phyloP scores from a whole-genome alignment of 2,329 filamentous ascomycete species.

The Sphaerulina populicola region DNA sequence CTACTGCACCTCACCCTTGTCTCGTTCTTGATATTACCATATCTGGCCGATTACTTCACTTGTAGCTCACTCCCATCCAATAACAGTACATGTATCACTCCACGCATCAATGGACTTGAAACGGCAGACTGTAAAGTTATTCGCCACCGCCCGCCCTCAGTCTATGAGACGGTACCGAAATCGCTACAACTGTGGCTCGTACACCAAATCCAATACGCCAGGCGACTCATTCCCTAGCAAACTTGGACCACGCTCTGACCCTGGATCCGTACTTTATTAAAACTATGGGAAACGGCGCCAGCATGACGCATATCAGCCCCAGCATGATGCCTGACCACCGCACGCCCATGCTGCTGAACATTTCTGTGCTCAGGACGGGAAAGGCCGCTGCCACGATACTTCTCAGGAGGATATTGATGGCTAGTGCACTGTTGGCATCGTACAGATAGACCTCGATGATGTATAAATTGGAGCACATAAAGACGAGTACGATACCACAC shows the following conservation, averaged over 20 bases:
- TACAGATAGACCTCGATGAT: conserved; percentile 16
- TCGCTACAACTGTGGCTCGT: too few relatives aligned
- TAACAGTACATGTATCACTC: too few relatives aligned
- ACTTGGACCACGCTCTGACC: conserved; percentile 19
- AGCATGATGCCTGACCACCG: conserved; percentile 25
- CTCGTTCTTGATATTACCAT: too few relatives aligned
- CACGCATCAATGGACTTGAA: too few relatives aligned
- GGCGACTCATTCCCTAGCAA: neutral
- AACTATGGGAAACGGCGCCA: conserved; percentile 19
- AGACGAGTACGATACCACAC: conserved; percentile 71
- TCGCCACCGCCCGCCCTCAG: too few relatives aligned
- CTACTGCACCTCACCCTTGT: too few relatives aligned
- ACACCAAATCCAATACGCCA: too few relatives aligned
- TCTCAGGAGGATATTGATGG: conserved; percentile 38
- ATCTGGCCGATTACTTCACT: too few relatives aligned
- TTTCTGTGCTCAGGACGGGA: conserved; percentile 36
- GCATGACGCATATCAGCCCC: conserved; percentile 24
- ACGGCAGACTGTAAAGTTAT: too few relatives aligned
- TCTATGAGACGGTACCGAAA: too few relatives aligned
- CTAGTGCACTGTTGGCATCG: conserved; percentile 15
- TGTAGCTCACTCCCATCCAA: too few relatives aligned
- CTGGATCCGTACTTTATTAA: conserved; percentile 16
- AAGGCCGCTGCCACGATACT: conserved; percentile 43
- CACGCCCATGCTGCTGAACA: conserved; percentile 28
- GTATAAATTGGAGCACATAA: conserved; percentile 54